Base-by-base conservation (phyloP, 192 early-diverging fungal species). In the Podila clonocystis region DNA sequence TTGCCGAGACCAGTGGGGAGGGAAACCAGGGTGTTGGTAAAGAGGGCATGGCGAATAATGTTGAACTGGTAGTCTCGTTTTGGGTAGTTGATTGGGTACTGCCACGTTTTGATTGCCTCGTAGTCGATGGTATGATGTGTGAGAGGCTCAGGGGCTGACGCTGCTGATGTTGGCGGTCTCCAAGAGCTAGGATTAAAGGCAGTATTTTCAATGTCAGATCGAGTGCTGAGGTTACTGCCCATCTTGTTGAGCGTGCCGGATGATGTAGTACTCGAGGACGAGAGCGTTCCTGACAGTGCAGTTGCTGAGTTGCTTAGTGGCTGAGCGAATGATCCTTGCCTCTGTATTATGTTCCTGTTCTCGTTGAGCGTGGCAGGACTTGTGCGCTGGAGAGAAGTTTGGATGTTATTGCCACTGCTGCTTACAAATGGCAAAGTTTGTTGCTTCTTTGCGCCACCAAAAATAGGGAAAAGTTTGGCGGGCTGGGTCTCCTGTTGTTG, bases 1-100 rank as follows among this genome's bases (percentile, higher is more conserved):
- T 98, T 98, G 58, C 97, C 97, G 63, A 97, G 87, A 58, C 95
- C 95, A 0, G 92, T 95, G 0, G 92, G 92, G 31, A 97, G 84
- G 8, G 94, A 90, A 5, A 97, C 95, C 15, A 98, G 85, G 20
- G 95, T 97, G 74, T 98, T 98, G 62, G 88, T 84, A 58, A 92
- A 91, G 33, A 98, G 82, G 4, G 92, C 91, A 2, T 85, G 86
- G 55, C 90, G 85, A 33, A 96, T 92, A 38, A 97, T 95, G 62
- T 93, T 94, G 83, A 91, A 92, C 72, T 98, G 97, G 83, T 98
- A 98, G 38, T 89, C 93, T 30, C 97, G 93, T 5, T 84, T 69
- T 2, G 90, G 83, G 26, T 86, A 84, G 72, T 95, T 95, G 30
- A 86, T 87, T 0, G 94, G 94, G 70, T 94, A 95, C 15, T 95